Evolutionary conservation across 495 filamentous ascomycete species (phyloP), one percentile per base, ranked within the genome.

Genomic region (Cercophora scortea): DNA sequence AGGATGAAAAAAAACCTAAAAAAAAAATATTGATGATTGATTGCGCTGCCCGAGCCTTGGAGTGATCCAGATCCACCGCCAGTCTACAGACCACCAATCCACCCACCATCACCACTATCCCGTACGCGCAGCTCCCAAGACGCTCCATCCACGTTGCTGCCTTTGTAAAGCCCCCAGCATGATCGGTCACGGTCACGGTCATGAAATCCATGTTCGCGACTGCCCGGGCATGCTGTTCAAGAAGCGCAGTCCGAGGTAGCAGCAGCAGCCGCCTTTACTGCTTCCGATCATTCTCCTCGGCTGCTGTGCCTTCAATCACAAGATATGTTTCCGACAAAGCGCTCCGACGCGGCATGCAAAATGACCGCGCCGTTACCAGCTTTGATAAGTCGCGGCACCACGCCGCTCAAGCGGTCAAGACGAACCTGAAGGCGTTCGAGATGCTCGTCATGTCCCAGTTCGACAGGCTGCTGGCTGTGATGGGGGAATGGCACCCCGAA

Each of bases 381-480:
- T 25, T 5, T 25, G 25, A 5, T 2, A 5, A 2, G 25, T 25
- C 25, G 25, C 2, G 25, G 25, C 5, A 2, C 25, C 25, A 25
- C 25, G 25, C 25, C 25, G 25, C 25, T 25, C 25, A 5, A 25
- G 25, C 25, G 25, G 36, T 38, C 25, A 54, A 52, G 19, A 58
- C 58, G 2, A 64, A 63, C 47, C 69, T 67, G 47, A 18, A 55
- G 25, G 36, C 63, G 35, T 65, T 72, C 49, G 51, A 61, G 17
- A 39, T 35, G n/a, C 59, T 72, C 42, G 49, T 65, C 19, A 42
- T 47, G 15, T 15, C 45, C 25, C 61, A 60, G 10, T 43, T 68
- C 32, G 8, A n/a, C 3, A 8, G 17, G 2, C 39, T 68, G 6
- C 25, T 56, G 8, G 17, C 46, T 9, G 45, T 53, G 15, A 50